Evolutionary conservation across 202 grass and related monocot species (phyloP).

Genomic region (Elaeis oleifera): DNA sequence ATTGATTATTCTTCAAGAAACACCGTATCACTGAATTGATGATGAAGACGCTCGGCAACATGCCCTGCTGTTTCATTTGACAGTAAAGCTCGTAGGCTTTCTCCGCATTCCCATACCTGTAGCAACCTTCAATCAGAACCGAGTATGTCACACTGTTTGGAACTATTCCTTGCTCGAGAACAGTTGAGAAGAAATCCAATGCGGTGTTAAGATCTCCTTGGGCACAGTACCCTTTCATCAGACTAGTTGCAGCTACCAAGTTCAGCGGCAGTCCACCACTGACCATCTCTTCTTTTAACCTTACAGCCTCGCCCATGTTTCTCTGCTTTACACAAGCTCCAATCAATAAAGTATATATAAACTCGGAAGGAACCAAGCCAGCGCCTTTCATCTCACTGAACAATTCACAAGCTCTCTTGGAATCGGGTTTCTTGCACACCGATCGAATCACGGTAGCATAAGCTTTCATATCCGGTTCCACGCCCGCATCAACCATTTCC

Average conservation of each 20-base stretch:
- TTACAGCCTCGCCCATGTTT: conserved; percentile 51
- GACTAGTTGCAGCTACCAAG: conserved; percentile 34
- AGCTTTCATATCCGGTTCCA: conserved; percentile 28
- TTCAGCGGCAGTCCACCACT: conserved; percentile 37
- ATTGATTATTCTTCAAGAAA: conserved; percentile 48
- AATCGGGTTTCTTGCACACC: conserved; percentile 42
- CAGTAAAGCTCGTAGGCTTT: conserved; percentile 48
- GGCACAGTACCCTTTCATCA: conserved; percentile 71
- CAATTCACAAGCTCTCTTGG: conserved; percentile 25
- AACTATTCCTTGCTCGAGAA: conserved; percentile 28
- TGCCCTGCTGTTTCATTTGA: conserved; percentile 52
- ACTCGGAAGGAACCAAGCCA: conserved; percentile 34
- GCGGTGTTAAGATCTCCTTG: conserved; percentile 41
- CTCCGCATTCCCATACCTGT: conserved; percentile 37
- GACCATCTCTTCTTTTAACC: conserved; percentile 51
- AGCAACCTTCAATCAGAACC: conserved; percentile 59
- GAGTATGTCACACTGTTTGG: conserved; percentile 46
- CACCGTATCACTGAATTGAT: conserved; percentile 47
- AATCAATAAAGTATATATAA: conserved; percentile 32
- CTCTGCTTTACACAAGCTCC: conserved; percentile 46
- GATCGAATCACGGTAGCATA: conserved; percentile 28
- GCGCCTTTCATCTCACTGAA: conserved; percentile 38
- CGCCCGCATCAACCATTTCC: conserved; percentile 37
- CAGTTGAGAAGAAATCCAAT: conserved; percentile 41
- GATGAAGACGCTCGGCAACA: conserved; percentile 31